Percentiles rank a stretch among this genome's conserved stretches.
Conservation (phyloP, 2,329 filamentous ascomycete genomes). For the Colletotrichum abscissum region DNA sequence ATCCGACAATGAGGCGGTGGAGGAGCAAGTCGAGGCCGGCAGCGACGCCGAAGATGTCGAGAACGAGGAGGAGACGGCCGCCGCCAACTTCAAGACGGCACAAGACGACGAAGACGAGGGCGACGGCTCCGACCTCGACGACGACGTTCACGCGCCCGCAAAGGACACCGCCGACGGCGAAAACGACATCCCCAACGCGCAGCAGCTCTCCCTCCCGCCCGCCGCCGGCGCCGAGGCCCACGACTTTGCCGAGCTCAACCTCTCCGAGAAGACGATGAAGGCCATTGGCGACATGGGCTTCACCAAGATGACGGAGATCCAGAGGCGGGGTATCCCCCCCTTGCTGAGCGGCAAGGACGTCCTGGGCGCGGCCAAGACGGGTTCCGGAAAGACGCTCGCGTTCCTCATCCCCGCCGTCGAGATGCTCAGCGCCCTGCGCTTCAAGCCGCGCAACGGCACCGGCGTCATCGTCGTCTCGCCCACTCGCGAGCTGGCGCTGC, state of each 20-base stretch:
- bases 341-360: slow-evolving; percentile 91
- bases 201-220: slow-evolving; percentile 60
- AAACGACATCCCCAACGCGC: slow-evolving; percentile 48
- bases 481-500: slow-evolving; percentile 91
- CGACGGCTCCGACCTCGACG: slow-evolving; percentile 39
- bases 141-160: slow-evolving; percentile 33
- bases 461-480: slow-evolving; percentile 94
- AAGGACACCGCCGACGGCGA: slow-evolving; percentile 44
- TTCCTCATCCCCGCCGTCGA: slow-evolving; percentile 96
- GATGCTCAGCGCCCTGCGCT: slow-evolving; percentile 88
- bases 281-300: slow-evolving; percentile 94
- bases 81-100: slow-evolving; percentile 41
- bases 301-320: slow-evolving; percentile 95
- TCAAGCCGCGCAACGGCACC: slow-evolving; percentile 94
- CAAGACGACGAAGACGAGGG: slow-evolving; percentile 42
- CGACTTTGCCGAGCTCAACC: slow-evolving; percentile 82
- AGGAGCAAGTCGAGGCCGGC: slow-evolving; percentile 37
- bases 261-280: slow-evolving; percentile 89
- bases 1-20: slow-evolving; percentile 41
- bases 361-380: slow-evolving; percentile 94
- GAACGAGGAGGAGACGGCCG: slow-evolving; percentile 42
- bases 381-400: slow-evolving; percentile 93
- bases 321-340: slow-evolving; percentile 87
- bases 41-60: slow-evolving; percentile 45
- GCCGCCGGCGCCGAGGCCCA: slow-evolving; percentile 71